Evolutionary conservation across 331 rosid species (phyloP), one percentile per base, ranked within the genome.

Genomic region (Ulmus americana): DNA sequence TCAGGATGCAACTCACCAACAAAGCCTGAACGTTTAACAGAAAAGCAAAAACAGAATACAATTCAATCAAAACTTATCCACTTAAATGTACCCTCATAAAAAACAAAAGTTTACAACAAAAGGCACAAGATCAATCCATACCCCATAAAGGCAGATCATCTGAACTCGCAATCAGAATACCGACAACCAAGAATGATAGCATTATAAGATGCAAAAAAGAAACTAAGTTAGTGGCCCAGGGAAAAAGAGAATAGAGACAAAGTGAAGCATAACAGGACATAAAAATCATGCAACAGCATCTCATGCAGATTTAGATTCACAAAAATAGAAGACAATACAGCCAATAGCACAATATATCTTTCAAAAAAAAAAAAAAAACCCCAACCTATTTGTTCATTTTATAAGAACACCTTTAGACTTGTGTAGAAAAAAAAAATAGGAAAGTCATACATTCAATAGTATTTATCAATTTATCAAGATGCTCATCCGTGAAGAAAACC

Each of bases 61-160:
- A 28, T 28, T 63, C 40, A 45, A 69, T 48, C 64, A 76, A 11
- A 50, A 38, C 45, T 57, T 54, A 63, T 40, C 73, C 70, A 73
- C 60, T 74, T 51, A 63, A 72, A 71, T 40, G 59, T 10, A 18
- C 45, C 51, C 38, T 20, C 4, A 1, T 46, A 18, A 20, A 59
- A 56, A 45, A 40, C 28, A 61, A 63, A 67, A 51, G 18, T 40
- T 63, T 35, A 22, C n/a, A 61, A 66, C 39, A 59, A 69, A 65
- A 16, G 64, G 35, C 71, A 77, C 18, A 42, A 76, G 71, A 52
- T 13, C 44, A 68, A 59, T 48, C 73, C 87, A 69, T 90, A 94
- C 99, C 95, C 97, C 97, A 90, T 65, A 94, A 73, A 65, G 99
- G 99, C 51, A 94, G 91, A 75, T 94, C 99, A 79, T 94, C 99